Evolutionary conservation across 352 stramenopile species (phyloP).

Genomic region (Phytophthora pisi): DNA sequence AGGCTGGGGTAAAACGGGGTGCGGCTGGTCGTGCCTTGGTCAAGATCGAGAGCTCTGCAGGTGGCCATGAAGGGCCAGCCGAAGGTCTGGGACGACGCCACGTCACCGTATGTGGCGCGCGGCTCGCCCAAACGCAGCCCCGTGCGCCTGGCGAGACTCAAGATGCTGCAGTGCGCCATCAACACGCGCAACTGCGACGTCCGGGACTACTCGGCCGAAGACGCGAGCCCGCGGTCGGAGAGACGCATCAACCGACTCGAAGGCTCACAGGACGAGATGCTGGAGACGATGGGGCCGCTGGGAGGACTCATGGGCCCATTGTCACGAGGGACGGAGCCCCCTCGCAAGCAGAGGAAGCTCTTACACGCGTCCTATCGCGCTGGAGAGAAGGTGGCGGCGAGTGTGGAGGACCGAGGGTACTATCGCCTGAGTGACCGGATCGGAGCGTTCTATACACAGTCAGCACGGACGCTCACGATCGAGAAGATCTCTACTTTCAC

Average conservation of each 20-base stretch:
- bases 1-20: constrained; percentile 4
- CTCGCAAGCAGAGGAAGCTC: constrained; percentile 43
- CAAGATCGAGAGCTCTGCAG: constrained; percentile 21
- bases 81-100: constrained; percentile 35
- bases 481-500: constrained; percentile 77
- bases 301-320: constrained; percentile 62
- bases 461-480: constrained; percentile 64
- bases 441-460: constrained; percentile 75
- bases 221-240: constrained; percentile 32
- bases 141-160: constrained; percentile 75
- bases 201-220: constrained; percentile 45
- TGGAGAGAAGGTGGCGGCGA: constrained; percentile 26
- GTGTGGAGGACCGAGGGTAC: constrained; percentile 70
- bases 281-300: constrained; percentile 73
- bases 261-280: constrained; percentile 49
- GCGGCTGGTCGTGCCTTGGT: constrained; percentile 16
- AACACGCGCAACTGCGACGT: constrained; percentile 80
- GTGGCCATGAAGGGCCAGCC: constrained; percentile 32
- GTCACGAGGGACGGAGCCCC: constrained; percentile 19
- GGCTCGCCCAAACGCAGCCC: constrained; percentile 73
- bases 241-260: constrained; percentile 37
- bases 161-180: constrained; percentile 86
- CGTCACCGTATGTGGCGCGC: constrained; percentile 31
- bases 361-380: constrained; percentile 19
- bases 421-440: constrained; percentile 87